Percentiles rank a stretch among this genome's conserved stretches.
These are phyloP conservation scores for Cystoderma amianthinum DNA, from an alignment of 768 basidiomycete genomes.

Conservation along the genomic window DNA sequence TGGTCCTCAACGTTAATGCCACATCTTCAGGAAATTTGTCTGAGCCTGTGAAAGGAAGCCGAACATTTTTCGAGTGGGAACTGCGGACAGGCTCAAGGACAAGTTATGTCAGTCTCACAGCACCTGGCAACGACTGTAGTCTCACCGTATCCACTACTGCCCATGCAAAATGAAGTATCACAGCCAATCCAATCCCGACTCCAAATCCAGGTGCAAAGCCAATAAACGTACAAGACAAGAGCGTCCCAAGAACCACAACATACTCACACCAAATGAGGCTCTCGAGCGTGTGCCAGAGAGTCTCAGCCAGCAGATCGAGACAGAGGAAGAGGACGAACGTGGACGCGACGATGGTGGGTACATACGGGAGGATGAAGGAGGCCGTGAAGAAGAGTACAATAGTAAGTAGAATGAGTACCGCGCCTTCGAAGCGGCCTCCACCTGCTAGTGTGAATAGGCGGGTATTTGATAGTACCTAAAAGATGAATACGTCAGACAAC, in stretches of 20 bases:
- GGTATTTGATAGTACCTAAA: conserved; percentile 12
- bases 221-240: conserved; percentile 12
- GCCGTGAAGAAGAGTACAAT: conserved; percentile 11
- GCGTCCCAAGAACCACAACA: conserved; percentile 12
- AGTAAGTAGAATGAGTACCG: conserved; percentile 9
- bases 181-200: conserved; percentile 13
- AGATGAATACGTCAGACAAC: background rate
- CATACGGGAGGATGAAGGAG: conserved; percentile 11
- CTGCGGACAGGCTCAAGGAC: too few relatives aligned
- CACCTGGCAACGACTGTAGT: too few relatives aligned
- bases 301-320: conserved; percentile 14
- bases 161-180: conserved; percentile 11
- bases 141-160: conserved; percentile 16
- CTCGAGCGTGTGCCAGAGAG: conserved; percentile 14
- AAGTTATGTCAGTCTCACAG: too few relatives aligned
- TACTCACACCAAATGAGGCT: conserved; percentile 12
- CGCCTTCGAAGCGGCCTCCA: conserved; percentile 15
- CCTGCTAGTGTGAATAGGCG: conserved; percentile 14
- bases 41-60: too few relatives aligned
- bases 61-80: too few relatives aligned
- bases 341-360: conserved; percentile 15
- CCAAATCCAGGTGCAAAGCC: conserved; percentile 18
- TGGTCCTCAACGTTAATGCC: too few relatives aligned
- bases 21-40: too few relatives aligned
- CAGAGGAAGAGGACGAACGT: conserved; percentile 15